Conservation (phyloP, 1,284 basidiomycete species). For the Trametes hirsuta region DNA sequence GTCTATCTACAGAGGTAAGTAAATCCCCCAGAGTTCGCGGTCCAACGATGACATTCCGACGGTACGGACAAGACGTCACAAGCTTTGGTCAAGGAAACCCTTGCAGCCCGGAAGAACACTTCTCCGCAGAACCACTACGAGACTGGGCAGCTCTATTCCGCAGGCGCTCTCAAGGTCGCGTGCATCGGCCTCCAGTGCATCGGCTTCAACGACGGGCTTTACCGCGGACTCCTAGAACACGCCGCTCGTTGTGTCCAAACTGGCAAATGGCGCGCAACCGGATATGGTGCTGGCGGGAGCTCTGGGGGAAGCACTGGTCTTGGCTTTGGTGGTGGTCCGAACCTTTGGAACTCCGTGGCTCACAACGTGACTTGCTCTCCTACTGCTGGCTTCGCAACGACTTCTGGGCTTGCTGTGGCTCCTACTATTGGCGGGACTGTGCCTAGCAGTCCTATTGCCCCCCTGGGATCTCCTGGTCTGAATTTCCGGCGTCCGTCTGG, state of each 20-base stretch:
- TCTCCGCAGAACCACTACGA: slow-evolving; percentile 79
- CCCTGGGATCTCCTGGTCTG: background rate
- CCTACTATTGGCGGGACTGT: background rate
- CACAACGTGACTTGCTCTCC: background rate
- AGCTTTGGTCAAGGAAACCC: slow-evolving; percentile 68
- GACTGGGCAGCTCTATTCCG: slow-evolving; percentile 67
- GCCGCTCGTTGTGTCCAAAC: slow-evolving; percentile 51
- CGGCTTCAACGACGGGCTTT: slow-evolving; percentile 65
- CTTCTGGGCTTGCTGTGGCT: background rate
- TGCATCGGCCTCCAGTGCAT: slow-evolving; percentile 75
- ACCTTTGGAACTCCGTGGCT: background rate
- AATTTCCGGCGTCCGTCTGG: background rate
- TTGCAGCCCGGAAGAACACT: slow-evolving; percentile 68
- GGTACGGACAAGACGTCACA: slow-evolving; percentile 54
- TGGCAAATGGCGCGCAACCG: slow-evolving; percentile 33
- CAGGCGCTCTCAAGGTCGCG: slow-evolving; percentile 69
- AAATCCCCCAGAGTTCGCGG: too few relatives aligned
- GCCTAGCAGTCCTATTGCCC: background rate
- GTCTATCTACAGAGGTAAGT: slow-evolving; percentile 62
- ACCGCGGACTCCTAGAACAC: slow-evolving; percentile 65
- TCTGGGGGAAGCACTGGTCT: background rate
- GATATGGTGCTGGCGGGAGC: background rate
- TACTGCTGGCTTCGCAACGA: background rate
- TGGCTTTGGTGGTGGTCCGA: background rate
- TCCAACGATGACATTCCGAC: background rate